Evolutionary conservation across 2,329 filamentous ascomycete genomes (phyloP), one percentile per base, ranked within the genome.

Genomic region (Ceratocystis variospora): DNA sequence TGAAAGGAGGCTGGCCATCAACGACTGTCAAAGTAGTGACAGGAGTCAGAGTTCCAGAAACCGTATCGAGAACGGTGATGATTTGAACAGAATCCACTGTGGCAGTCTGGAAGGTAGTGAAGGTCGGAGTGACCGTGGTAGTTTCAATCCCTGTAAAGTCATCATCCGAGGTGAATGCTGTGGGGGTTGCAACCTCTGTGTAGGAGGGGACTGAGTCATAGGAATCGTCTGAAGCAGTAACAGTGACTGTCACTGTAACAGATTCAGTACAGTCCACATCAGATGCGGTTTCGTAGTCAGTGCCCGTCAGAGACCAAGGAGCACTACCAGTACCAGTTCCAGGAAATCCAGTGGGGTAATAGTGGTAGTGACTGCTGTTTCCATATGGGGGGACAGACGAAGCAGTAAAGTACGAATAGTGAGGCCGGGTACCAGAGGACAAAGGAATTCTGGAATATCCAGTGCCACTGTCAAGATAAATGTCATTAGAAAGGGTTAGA

Each of bases 181-280:
- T 59, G 2, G 17, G 6, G 10, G 55, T 59, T 17, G 55, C 33
- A 37, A 59, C 37, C 7, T 28, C 33, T 59, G 55, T 37, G 55
- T 59, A 59, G 33, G 25, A 59, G 17, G 55, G 19, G 5, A 15
- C 22, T 59, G 55, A 25, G 28, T 59, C 55, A 59, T 28, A 33
- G 15, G 55, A 10, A 33, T 46, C 37, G 15, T 46, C 19, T 3
- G 64, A 37, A 22, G 61, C 61, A 25, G 55, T 66, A 28, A 63
- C 44, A 22, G 70, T 71, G 33, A 66, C 66, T 3, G 67, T 68
- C 5, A 66, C 44, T 22, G 67, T 68, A 5, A 66, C 48, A 2
- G 62, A 46, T 33, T 44, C 53, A 15, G 55, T 65, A 8, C 53
- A 65, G 15, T 15, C 33, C 7, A 31, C 28, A 31, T 65, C 55